Evolutionary conservation across 1,284 basidiomycete genomes (phyloP), one percentile per base, ranked within the genome.

Genomic region (Lentinula novae-zelandiae): DNA sequence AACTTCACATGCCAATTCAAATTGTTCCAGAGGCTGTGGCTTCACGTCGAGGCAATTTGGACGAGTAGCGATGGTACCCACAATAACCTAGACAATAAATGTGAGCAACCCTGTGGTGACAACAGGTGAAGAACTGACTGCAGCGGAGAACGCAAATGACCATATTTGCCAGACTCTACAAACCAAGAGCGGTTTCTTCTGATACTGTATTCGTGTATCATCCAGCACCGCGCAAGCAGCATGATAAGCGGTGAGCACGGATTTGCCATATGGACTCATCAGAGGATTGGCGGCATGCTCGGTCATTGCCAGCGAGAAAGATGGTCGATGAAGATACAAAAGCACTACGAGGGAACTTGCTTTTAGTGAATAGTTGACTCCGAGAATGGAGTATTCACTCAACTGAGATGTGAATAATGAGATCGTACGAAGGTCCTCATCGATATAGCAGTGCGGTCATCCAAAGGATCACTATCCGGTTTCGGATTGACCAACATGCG

Each of bases 161-260:
- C 81, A 82, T 51, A 82, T 77, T 53, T 76, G 72, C 76, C 79
- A 82, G n/a, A 82, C 68, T 8, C 80, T 73, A 36, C 75, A 65
- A 60, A 75, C 74, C 15, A 82, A 67, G 4, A 69, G 49, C 1
- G 81, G 79, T 33, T 77, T 73, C 64, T 73, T 74, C 31, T 63
- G 51, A 61, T 74, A 82, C 57, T 79, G 78, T 4, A 63, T 65
- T 17, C 70, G 66, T 3, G 76, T 77, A 60, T 72, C 71, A 20
- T 70, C 67, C 6, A 82, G 67, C 9, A 81, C 71, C 31, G 69
- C 64, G 53, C 74, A 79, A 1, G 81, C 80, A 57, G 75, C 75
- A 27, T 76, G 69, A 67, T 81, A 82, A 17, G 79, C 76, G 10
- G 75, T 73, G 10, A 73, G 60, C 34, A 82, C 76, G 5, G 79